Evolutionary conservation across 345 rosid species (phyloP).

Genomic region (Fremontodendron californicum): DNA sequence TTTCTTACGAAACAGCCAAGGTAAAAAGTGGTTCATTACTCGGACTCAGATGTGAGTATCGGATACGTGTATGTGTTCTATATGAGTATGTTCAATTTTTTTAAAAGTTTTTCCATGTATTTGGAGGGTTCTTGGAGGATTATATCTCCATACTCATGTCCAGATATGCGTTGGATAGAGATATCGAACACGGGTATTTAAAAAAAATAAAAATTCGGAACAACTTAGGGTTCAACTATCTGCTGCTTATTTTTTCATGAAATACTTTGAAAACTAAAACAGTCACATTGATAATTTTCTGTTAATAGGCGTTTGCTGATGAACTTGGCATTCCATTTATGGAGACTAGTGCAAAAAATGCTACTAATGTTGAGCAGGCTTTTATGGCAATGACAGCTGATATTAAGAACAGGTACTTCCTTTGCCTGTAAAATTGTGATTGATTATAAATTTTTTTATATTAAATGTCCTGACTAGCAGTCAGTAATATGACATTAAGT

Average conservation of each 20-base stretch:
- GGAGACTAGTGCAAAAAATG: constrained; percentile 79
- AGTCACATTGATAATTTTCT: background rate
- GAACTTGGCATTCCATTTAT: constrained; percentile 73
- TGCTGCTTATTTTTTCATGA: background rate
- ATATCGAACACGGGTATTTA: no score
- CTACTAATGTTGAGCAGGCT: constrained; percentile 69
- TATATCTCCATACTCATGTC: no score
- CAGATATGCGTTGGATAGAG: no score
- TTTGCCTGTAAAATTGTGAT: background rate
- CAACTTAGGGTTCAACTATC: background rate
- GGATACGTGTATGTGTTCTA: no score
- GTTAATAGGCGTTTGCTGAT: constrained; percentile 67
- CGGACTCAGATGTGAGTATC: no score
- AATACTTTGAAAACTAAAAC: background rate
- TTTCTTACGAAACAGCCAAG: constrained; percentile 75
- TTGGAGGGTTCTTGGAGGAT: no score
- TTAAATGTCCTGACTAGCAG: background rate
- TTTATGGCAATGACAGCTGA: constrained; percentile 83
- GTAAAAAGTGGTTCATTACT: constrained; percentile 31
- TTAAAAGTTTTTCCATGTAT: no score
- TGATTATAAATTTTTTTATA: background rate
- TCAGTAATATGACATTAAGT: background rate
- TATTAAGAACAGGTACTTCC: constrained; percentile 54
- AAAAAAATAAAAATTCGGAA: no score
- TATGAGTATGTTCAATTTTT: no score